Base-by-base conservation (phyloP, 2,329 filamentous ascomycete species). In the Ophiostoma angusticollis region DNA sequence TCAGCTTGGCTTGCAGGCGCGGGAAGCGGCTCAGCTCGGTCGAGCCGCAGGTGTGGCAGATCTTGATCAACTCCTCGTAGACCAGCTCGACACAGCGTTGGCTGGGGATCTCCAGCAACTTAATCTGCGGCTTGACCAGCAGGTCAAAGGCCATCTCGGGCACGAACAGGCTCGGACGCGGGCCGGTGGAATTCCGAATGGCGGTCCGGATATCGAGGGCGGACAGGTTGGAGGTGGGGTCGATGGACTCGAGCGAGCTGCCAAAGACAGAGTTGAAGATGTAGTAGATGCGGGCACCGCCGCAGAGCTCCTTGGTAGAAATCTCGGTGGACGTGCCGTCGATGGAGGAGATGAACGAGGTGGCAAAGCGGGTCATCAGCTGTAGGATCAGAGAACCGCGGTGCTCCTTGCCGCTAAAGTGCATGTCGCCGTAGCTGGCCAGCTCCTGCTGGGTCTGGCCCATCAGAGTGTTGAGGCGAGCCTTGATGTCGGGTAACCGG, bases 241-340 rank as follows among this genome's bases (percentile, higher is more conserved):
- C 89, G 50, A 98, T 94, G 17, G 86, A 83, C 58, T 98, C 91
- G 36, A 98, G 68, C 16, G 89, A 93, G 60, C 89, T 95, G 43
- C 91, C 91, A 59, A 96, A 98, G 31, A 96, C 89, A 5, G 87
- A 94, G 64, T 96, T 96, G 71, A 95, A 96, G 50, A 96, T 95
- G 63, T 96, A 95, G 65, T 96, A 96, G 54, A 96, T 95, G 43
- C 89, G 77, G 33, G 87, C 87, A 55, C 87, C 87, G 54, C 87
- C 87, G 52, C 87, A 94, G 9, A 96, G 75, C 62, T 96, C 91
- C 62, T 98, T 96, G 27, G 91, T 98, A 14, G 91, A 96, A 45
- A 98, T 98, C 56, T 98, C 89, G 12, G 87, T 94, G 5, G 89
- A 96, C 7, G 91, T 98, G 67, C 91, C 91, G 56, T 98, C 91